A percentile compares a stretch with the other conserved stretches of the same genome.
Evolutionary conservation across 2,329 filamentous ascomycete species (phyloP).

Genomic region (Fusarium marasasianum): DNA sequence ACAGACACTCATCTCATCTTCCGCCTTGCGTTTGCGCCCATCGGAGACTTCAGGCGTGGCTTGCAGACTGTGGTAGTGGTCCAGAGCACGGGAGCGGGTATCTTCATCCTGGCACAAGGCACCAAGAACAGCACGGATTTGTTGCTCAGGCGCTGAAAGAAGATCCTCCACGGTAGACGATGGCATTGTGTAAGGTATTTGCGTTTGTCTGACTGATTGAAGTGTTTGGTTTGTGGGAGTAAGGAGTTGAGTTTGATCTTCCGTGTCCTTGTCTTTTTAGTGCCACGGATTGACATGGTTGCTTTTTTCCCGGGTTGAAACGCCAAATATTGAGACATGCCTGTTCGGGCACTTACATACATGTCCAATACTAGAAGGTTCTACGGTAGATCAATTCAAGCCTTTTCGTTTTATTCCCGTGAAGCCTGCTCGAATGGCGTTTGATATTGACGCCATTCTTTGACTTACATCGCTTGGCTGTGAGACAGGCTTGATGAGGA

Average conservation of each 20-base stretch:
- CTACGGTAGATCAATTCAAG: neutral
- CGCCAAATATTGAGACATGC: constrained; percentile 14
- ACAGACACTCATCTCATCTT: neutral
- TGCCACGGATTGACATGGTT: neutral
- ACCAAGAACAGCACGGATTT: neutral
- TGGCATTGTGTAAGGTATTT: neutral
- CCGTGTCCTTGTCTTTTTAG: neutral
- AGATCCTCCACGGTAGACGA: neutral
- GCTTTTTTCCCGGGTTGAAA: neutral
- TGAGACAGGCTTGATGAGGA: neutral
- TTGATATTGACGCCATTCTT: neutral
- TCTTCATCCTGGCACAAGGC: neutral
- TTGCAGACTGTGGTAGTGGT: neutral
- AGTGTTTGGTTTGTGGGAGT: neutral
- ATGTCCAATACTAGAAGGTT: neutral
- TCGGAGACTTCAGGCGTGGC: neutral
- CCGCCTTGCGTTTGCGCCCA: neutral
- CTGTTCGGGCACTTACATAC: neutral
- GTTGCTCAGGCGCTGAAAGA: neutral
- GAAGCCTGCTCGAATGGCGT: neutral
- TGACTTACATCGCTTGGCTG: neutral
- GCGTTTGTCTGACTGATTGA: neutral
- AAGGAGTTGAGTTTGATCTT: neutral
- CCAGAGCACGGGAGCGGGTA: neutral
- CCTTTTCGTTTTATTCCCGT: no score